Base-by-base conservation (phyloP, 345 rosid species). In the Diplotaxis tenuifolia region DNA sequence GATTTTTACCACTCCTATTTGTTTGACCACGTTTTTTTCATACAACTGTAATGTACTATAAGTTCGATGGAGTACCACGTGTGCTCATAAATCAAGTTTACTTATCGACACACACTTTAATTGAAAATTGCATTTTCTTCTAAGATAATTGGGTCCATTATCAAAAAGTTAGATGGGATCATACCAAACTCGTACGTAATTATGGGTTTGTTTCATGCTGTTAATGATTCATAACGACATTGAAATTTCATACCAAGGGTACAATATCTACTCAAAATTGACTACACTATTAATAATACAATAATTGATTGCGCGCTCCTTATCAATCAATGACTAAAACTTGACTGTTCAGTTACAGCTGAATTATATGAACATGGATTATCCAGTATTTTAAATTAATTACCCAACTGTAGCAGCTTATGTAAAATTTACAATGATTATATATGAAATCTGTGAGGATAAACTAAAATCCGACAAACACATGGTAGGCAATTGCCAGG, bases 151-250 rank as follows among this genome's bases (percentile, higher is more conserved):
- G 68, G 73, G 73, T 60, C 73, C 68, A 75, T 67, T 52, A 61
- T 25, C 62, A 60, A 60, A 68, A 62, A 53, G 74, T 62, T 53
- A 53, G 58, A 68, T 75, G 79, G 79, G 42, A 75, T 55, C 74
- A 54, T 68, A 55, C 74, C 79, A 69, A 75, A 75, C 79, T 62
- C 52, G 65, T 68, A 68, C 58, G 64, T 45, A 45, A 45, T 45
- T 68, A 68, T 28, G 22, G 38, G n/a, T 50, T 50, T 16, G 47
- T 67, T 67, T 50, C 20, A 60, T 67, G 67, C 40, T 59, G 55
- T 67, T 67, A 59, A 50, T 67, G 62, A 52, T 19, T 67, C 47
- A 23, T 34, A 22, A 60, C 68, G 27, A 58, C 61, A 47, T 23
- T 22, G 16, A 58, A 47, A 6, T 45, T 45, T 65, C 36, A 62